phyloP scores from a whole-genome alignment of 768 basidiomycete species.

The Lentinula lateritia region DNA sequence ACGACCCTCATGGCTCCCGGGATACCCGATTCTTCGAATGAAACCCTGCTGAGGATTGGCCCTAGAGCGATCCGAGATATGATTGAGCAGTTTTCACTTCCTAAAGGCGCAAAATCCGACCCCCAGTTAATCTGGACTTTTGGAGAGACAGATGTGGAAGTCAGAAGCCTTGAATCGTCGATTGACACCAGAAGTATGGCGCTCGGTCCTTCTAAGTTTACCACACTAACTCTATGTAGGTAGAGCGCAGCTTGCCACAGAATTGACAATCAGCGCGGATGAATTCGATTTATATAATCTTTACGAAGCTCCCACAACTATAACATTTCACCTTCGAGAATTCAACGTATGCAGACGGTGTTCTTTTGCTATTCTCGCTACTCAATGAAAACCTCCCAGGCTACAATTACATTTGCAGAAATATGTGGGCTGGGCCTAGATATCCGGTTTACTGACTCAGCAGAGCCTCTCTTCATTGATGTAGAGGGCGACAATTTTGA shows the following conservation, averaged over 20 bases:
- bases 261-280: constrained; percentile 68
- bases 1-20: constrained; percentile 59
- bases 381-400: constrained; percentile 34
- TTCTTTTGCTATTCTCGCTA: neutral
- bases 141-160: constrained; percentile 56
- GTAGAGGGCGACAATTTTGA: constrained; percentile 64
- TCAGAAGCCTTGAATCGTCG: constrained; percentile 64
- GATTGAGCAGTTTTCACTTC: constrained; percentile 73
- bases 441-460: constrained; percentile 71
- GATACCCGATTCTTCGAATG: constrained; percentile 48
- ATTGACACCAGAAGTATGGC: constrained; percentile 56
- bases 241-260: constrained; percentile 62
- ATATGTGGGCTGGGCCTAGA: constrained; percentile 59
- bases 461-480: constrained; percentile 71
- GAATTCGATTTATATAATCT: constrained; percentile 81
- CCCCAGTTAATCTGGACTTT: constrained; percentile 84
- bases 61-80: constrained; percentile 71
- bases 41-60: constrained; percentile 67
- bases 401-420: constrained; percentile 76
- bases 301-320: constrained; percentile 52
- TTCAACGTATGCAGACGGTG: constrained; percentile 54
- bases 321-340: constrained; percentile 79
- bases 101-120: constrained; percentile 60
- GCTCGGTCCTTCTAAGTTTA: neutral
- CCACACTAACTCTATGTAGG: constrained; percentile 28